A percentile compares a stretch with the other conserved stretches of the same genome.
Conservation (phyloP, 768 basidiomycete species). For the Podaxis sp. region DNA sequence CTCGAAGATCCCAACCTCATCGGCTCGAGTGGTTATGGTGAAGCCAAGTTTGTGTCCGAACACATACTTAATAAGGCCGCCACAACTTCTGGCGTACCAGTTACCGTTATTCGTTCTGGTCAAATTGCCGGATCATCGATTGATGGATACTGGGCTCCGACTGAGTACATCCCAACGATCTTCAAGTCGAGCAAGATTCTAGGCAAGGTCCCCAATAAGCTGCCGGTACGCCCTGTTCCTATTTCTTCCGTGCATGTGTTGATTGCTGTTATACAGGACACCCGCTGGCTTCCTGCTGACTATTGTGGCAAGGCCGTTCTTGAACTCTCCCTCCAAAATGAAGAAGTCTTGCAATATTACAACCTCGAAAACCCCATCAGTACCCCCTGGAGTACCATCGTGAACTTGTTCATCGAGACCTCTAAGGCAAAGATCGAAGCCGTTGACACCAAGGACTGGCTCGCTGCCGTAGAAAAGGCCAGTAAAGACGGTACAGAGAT, state of each 20-base stretch:
- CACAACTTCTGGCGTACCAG: neutral
- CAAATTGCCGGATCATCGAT: constrained; percentile 15
- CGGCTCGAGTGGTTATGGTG: constrained; percentile 8
- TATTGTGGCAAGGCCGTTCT: constrained; percentile 9
- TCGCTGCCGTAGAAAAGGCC: constrained; percentile 6
- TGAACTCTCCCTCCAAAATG: constrained; percentile 14
- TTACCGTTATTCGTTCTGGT: constrained; percentile 15
- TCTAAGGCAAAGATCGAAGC: neutral
- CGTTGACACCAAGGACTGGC: constrained; percentile 12
- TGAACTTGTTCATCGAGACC: neutral
- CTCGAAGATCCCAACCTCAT: constrained; percentile 10
- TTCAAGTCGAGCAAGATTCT: constrained; percentile 13
- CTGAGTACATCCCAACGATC: constrained; percentile 16
- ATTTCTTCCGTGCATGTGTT: neutral
- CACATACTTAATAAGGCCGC: constrained; percentile 10
- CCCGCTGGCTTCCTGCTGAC: constrained; percentile 16
- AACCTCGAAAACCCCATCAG: constrained; percentile 15
- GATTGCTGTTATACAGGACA: neutral
- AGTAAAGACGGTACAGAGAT: neutral
- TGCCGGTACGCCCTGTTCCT: constrained; percentile 6
- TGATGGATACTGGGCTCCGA: constrained; percentile 16
- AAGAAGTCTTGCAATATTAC: constrained; percentile 11
- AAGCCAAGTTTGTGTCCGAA: constrained; percentile 15
- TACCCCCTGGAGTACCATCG: constrained; percentile 12
- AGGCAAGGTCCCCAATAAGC: constrained; percentile 11